These are phyloP conservation scores for Diaporthe sp. DNA, from an alignment of 2,329 filamentous ascomycete species.

Conservation along the genomic window DNA sequence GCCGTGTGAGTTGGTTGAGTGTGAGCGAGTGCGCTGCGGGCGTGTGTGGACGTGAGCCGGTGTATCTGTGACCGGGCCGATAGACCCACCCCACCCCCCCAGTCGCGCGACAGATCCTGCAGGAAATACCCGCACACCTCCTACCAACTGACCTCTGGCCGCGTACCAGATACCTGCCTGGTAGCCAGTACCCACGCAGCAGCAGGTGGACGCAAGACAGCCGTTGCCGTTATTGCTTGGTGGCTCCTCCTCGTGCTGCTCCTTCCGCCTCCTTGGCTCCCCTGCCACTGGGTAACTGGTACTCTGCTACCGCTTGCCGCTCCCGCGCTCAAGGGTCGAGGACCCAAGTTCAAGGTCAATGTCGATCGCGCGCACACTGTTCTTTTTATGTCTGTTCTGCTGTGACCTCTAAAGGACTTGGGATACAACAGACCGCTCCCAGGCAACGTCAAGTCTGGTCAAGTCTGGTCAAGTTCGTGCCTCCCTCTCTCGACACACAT, in stretches of 20 bases:
- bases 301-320: constrained; percentile 20
- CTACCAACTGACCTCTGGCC: neutral
- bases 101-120: neutral
- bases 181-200: neutral
- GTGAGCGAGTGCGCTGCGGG: neutral
- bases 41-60: neutral
- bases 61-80: neutral
- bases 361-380: constrained; percentile 23
- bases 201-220: neutral
- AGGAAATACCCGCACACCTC: neutral
- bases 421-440: neutral
- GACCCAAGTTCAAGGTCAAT: constrained; percentile 4
- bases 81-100: neutral
- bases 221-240: neutral
- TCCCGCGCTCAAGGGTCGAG: constrained; percentile 11
- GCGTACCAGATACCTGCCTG: neutral
- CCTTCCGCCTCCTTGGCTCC: neutral
- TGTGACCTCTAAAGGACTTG: neutral
- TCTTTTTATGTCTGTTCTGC: constrained; percentile 23
- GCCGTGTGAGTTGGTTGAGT: neutral
- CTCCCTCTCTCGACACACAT: neutral
- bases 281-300: constrained; percentile 16
- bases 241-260: neutral
- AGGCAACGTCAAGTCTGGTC: neutral
- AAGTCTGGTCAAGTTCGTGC: constrained; percentile 1